Evolutionary conservation across 148 eudicot species (phyloP).

Genomic region (Nepenthes gracilis): DNA sequence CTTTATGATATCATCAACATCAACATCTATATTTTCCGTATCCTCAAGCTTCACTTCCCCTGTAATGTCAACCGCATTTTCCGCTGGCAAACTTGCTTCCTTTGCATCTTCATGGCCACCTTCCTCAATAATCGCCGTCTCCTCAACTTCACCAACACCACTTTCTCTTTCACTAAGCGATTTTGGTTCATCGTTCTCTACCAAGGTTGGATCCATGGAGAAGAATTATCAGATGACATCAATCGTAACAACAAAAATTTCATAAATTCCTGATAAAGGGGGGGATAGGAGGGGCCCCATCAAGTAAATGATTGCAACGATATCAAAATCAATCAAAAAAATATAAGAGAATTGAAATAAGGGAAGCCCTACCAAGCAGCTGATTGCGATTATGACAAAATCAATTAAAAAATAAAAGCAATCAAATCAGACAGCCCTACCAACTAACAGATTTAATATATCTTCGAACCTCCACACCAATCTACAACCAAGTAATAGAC

Average conservation of each 20-base stretch:
- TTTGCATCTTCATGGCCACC: conserved; percentile 16
- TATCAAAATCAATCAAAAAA: conserved; percentile 6
- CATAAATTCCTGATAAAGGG: background rate
- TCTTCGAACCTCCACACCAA: too few species aligned
- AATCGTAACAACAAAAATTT: conserved; percentile 5
- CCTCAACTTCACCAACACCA: conserved; percentile 40
- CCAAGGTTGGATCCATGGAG: conserved; percentile 37
- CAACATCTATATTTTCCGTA: too few species aligned
- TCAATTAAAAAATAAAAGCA: background rate
- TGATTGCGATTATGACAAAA: conserved; percentile 9
- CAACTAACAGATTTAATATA: too few species aligned
- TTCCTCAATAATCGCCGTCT: conserved; percentile 17
- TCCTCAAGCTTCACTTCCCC: conserved; percentile 19
- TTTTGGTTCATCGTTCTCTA: conserved; percentile 45
- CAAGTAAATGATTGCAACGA: conserved; percentile 10
- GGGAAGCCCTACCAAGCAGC: conserved; percentile 7
- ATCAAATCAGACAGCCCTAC: too few species aligned
- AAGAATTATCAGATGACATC: conserved; percentile 7
- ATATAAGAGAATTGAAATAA: too few species aligned
- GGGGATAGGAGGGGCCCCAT: background rate
- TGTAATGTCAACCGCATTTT: conserved; percentile 14
- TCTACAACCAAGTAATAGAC: background rate
- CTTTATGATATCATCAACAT: conserved; percentile 7
- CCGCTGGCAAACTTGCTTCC: conserved; percentile 14
- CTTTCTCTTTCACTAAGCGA: conserved; percentile 42